Conservation (phyloP, 2,329 filamentous ascomycete species). For the Trichoderma sp. region DNA sequence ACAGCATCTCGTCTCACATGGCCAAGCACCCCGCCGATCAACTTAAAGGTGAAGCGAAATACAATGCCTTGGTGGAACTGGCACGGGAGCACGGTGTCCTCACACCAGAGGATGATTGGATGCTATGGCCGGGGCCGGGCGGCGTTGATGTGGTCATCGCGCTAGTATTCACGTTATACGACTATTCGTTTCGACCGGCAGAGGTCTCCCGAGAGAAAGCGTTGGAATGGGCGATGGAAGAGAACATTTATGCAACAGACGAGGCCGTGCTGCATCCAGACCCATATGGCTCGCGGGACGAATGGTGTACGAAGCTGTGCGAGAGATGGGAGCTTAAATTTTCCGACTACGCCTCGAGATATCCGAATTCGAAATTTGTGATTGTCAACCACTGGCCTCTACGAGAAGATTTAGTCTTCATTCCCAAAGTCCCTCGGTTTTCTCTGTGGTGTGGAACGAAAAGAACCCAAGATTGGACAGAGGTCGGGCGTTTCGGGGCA, state of each 20-base stretch:
- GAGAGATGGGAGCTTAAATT: constrained; percentile 10
- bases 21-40: background rate
- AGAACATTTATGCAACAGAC: constrained; percentile 5
- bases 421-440: constrained; percentile 12
- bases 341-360: background rate
- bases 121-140: constrained; percentile 1
- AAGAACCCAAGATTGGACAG: background rate
- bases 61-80: constrained; percentile 1
- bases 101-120: constrained; percentile 14
- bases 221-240: constrained; percentile 8
- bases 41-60: background rate
- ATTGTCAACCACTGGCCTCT: constrained; percentile 11
- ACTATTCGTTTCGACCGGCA: constrained; percentile 8
- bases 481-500: background rate
- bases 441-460: constrained; percentile 12
- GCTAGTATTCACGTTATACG: constrained; percentile 5
- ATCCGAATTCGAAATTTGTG: constrained; percentile 1
- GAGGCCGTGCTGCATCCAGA: constrained; percentile 13
- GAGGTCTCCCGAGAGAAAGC: background rate
- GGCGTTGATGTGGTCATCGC: constrained; percentile 7
- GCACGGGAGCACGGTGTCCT: constrained; percentile 7
- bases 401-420: constrained; percentile 1
- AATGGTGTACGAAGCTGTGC: constrained; percentile 6
- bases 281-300: background rate
- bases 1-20: background rate